Base-by-base conservation (phyloP, 2,329 filamentous ascomycete species). In the Raffaelea albimanens region DNA sequence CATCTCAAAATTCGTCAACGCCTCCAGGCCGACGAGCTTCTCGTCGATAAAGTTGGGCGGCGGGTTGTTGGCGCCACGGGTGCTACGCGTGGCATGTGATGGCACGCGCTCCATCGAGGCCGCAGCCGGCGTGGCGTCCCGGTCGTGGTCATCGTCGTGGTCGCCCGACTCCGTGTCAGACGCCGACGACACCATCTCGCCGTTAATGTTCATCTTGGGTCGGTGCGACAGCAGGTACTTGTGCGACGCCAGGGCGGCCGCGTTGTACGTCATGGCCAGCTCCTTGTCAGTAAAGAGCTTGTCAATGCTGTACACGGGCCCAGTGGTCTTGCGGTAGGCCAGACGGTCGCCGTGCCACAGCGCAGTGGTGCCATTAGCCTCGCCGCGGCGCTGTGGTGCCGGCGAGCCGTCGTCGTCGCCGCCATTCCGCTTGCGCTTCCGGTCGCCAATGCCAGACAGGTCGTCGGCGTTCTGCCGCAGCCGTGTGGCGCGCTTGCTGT, bases 211-310 rank as follows among this genome's bases (percentile, higher is more conserved):
- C 31, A 67, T 59, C 44, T 73, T 69, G 31, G 66, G 64, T 29
- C 75, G 75, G 58, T 80, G 78, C 33, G 76, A 73, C 45, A 81
- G 63, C 48, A 83, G 70, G 56, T 80, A 76, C 52, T 77, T 75
- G 59, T 82, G 76, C 9, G 81, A 73, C 2, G 79, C 79, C 19
- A 82, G 57, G 25, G 80, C 79, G 5, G 81, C 76, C 4, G 70
- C 66, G 51, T 82, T 83, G 60, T 83, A 83, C 23, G 77, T 78
- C 67, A 84, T 73, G 4, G 75, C 72, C 25, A 85, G 69, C 63
- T 85, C 81, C 62, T 82, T 83, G 56, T 85, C 81, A 0, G 80
- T 84, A 44, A 85, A 85, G 34, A 85, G 72, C 66, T 83, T 83
- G 56, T 84, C 80, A 50, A 85, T 76, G 59, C 76, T 83, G 60